These are phyloP conservation scores for Magnaporthiopsis poae DNA, from an alignment of 2,329 filamentous ascomycete genomes.

Conservation along the genomic window DNA sequence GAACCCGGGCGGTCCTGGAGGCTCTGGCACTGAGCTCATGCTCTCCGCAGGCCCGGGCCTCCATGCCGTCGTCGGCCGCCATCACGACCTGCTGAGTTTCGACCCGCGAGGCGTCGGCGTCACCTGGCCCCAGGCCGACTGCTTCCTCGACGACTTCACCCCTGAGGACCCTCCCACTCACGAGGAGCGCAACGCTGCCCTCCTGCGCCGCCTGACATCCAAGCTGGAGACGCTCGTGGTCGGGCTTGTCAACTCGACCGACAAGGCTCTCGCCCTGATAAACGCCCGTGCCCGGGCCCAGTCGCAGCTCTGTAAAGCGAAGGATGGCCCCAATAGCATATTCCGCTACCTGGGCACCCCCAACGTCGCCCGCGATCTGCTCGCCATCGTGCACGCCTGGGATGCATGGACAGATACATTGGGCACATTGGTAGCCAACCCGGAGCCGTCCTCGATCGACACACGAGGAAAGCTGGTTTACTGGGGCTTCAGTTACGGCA, in stretches of 20 bases:
- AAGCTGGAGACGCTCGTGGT: conserved; percentile 19
- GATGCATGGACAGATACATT: conserved; percentile 21
- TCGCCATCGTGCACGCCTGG: conserved; percentile 31
- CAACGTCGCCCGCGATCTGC: conserved; percentile 30
- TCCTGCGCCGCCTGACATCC: conserved; percentile 26
- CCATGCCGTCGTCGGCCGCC: conserved; percentile 27
- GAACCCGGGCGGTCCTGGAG: conserved; percentile 37
- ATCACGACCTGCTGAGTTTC: conserved; percentile 37
- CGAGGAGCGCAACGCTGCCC: conserved; percentile 19
- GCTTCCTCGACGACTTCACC: conserved; percentile 21
- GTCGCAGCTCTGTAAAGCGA: conserved; percentile 23
- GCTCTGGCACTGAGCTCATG: conserved; percentile 27
- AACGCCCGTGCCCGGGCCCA: conserved; percentile 21
- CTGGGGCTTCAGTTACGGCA: conserved; percentile 30
- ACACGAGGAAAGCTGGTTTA: conserved; percentile 20
- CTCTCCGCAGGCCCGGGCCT: conserved; percentile 19
- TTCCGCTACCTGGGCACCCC: conserved; percentile 24
- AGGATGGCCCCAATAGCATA: conserved; percentile 22
- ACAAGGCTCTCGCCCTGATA: conserved; percentile 21
- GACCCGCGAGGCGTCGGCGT: conserved; percentile 36
- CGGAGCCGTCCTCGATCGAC: conserved; percentile 1
- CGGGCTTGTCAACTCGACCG: conserved; percentile 27
- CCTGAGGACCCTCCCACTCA: conserved; percentile 15
- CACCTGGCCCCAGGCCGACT: conserved; percentile 30
- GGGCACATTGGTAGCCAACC: conserved; percentile 9